phyloP scores from a whole-genome alignment of 2,329 filamentous ascomycete genomes.

The Rhynchosporium graminicola region DNA sequence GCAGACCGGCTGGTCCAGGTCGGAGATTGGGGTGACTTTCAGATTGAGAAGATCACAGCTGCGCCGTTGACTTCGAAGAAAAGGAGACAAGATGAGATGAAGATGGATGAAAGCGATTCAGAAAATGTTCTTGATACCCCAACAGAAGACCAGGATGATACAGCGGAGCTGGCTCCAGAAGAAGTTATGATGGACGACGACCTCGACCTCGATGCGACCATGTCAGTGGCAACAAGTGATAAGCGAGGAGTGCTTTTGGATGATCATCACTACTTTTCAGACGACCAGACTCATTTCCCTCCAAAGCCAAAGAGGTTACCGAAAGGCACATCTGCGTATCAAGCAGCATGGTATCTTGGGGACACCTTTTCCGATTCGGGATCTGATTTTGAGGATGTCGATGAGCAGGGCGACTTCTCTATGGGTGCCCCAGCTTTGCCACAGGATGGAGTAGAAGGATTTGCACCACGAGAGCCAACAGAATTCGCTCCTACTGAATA shows the following conservation, averaged over 20 bases:
- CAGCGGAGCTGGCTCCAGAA: conserved; percentile 83
- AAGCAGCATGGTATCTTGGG: conserved; percentile 89
- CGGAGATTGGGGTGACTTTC: conserved; percentile 91
- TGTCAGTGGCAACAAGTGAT: conserved; percentile 51
- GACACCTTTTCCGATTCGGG: conserved; percentile 75
- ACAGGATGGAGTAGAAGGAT: conserved; percentile 79
- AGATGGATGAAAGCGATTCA: conserved; percentile 58
- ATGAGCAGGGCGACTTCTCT: conserved; percentile 60
- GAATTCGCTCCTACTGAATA: conserved; percentile 86
- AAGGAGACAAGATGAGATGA: conserved; percentile 67
- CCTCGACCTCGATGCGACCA: conserved; percentile 50
- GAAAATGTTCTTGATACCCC: conserved; percentile 69
- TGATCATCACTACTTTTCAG: conserved; percentile 97
- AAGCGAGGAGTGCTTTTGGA: conserved; percentile 91
- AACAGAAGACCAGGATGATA: conserved; percentile 76
- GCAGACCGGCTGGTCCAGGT: conserved; percentile 88
- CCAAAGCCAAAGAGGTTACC: conserved; percentile 73
- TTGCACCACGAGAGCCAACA: conserved; percentile 66
- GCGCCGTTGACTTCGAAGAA: conserved; percentile 66
- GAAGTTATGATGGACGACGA: conserved; percentile 77
- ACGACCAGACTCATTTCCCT: conserved; percentile 69
- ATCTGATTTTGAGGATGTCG: conserved; percentile 75
- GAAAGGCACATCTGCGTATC: conserved; percentile 89
- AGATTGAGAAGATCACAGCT: conserved; percentile 84
- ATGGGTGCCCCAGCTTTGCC: conserved; percentile 61